Conservation (phyloP, 2,329 filamentous ascomycete species). For the Exophiala bonariae region DNA sequence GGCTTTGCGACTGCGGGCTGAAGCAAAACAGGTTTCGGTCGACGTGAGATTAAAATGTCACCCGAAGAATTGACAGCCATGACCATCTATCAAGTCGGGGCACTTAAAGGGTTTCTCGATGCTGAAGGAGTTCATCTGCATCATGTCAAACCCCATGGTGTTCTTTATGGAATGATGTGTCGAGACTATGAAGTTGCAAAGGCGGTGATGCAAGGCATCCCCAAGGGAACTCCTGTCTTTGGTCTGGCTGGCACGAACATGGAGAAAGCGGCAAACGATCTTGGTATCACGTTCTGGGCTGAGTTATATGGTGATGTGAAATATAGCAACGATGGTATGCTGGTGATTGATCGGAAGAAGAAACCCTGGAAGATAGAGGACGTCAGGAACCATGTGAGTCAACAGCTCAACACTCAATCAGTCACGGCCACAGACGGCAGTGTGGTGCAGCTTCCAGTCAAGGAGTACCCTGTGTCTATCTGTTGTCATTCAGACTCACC, state of each 20-base stretch:
- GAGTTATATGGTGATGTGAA: conserved; percentile 60
- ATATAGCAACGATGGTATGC: conserved; percentile 50
- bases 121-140: conserved; percentile 56
- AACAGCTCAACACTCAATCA: conserved; percentile 42
- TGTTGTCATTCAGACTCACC: conserved; percentile 52
- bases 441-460: conserved; percentile 39
- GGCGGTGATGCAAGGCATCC: conserved; percentile 56
- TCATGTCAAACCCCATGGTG: conserved; percentile 65
- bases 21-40: conserved; percentile 58
- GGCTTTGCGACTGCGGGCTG: neutral
- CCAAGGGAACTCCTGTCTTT: conserved; percentile 52
- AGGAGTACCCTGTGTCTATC: conserved; percentile 44
- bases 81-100: conserved; percentile 64
- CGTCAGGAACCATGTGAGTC: conserved; percentile 42
- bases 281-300: conserved; percentile 54
- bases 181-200: conserved; percentile 52
- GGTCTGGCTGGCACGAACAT: conserved; percentile 57
- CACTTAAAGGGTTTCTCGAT: conserved; percentile 60
- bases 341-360: conserved; percentile 61
- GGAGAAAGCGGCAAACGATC: conserved; percentile 54
- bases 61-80: conserved; percentile 59
- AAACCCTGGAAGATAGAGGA: conserved; percentile 47
- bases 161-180: conserved; percentile 60
- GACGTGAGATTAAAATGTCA: conserved; percentile 60
- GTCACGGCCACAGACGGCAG: conserved; percentile 45